Evolutionary conservation across 352 stramenopile genomes (phyloP).

Genomic region (Phytophthora cryptogea): DNA sequence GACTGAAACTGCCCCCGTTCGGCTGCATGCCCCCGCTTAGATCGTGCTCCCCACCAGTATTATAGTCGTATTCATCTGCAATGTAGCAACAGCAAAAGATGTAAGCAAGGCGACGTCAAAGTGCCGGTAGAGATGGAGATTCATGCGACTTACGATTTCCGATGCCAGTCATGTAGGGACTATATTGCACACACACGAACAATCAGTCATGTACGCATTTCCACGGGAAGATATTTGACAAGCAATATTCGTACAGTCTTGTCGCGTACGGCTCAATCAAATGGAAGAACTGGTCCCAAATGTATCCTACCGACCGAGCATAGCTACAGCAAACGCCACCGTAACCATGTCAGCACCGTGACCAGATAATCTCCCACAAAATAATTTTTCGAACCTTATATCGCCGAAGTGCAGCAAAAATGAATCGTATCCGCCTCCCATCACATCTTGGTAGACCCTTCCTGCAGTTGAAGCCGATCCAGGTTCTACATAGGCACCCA

Average conservation of each 20-base stretch:
- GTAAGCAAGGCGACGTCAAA: background rate
- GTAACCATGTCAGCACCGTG: background rate
- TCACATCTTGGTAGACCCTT: constrained; percentile 61
- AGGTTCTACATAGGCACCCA: constrained; percentile 54
- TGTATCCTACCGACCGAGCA: constrained; percentile 54
- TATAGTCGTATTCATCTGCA: constrained; percentile 79
- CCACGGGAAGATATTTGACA: background rate
- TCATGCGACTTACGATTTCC: constrained; percentile 63
- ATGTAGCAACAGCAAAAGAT: background rate
- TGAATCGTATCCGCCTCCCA: constrained; percentile 54
- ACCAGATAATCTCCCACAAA: background rate
- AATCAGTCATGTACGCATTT: background rate
- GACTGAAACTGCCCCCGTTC: constrained; percentile 59
- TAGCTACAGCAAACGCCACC: constrained; percentile 44
- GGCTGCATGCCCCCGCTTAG: constrained; percentile 50
- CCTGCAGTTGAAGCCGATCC: constrained; percentile 59
- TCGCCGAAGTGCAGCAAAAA: constrained; percentile 82
- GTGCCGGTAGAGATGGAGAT: background rate
- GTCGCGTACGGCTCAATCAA: constrained; percentile 72
- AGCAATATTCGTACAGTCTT: constrained; percentile 45
- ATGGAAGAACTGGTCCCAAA: constrained; percentile 82
- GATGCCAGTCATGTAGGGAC: constrained; percentile 80
- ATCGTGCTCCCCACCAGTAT: constrained; percentile 52
- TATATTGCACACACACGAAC: constrained; percentile 13
- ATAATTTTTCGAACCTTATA: constrained; percentile 48